Evolutionary conservation across 108 stramenopile genomes (phyloP).

Genomic region (Cyclostephanos tholiformis): DNA sequence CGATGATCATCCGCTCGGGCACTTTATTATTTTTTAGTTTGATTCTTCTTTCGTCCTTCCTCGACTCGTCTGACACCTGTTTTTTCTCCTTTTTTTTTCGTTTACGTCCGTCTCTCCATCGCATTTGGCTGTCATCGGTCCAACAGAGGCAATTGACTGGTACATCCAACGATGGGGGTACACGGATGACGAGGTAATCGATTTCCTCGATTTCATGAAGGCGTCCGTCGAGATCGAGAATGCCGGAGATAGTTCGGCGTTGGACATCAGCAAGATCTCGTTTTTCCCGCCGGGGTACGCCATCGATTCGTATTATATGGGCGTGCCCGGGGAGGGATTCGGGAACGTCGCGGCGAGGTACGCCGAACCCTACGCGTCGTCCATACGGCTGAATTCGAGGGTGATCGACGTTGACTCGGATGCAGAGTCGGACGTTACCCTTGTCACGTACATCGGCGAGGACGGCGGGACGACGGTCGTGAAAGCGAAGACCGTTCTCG

Average conservation of each 20-base stretch:
- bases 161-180: conserved; percentile 5
- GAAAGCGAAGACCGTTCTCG: conserved; percentile 30
- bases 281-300: conserved; percentile 6
- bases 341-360: conserved; percentile 11
- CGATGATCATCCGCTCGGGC: background rate
- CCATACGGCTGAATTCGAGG: conserved; percentile 15
- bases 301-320: conserved; percentile 4
- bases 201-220: conserved; percentile 4
- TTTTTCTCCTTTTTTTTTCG: background rate
- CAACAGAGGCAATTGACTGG: conserved; percentile 7
- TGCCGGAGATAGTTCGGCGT: background rate
- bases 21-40: too few relatives aligned
- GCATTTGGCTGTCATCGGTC: background rate
- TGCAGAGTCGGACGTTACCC: background rate
- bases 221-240: background rate
- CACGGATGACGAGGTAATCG: conserved; percentile 5
- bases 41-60: too few relatives aligned
- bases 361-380: conserved; percentile 4
- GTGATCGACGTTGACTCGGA: conserved; percentile 7
- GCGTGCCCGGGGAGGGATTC: conserved; percentile 21
- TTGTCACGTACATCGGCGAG: background rate
- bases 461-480: background rate
- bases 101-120: background rate
- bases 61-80: background rate
- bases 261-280: conserved; percentile 6